phyloP scores from a whole-genome alignment of 2,329 filamentous ascomycete genomes.

The Penicillium expansum region DNA sequence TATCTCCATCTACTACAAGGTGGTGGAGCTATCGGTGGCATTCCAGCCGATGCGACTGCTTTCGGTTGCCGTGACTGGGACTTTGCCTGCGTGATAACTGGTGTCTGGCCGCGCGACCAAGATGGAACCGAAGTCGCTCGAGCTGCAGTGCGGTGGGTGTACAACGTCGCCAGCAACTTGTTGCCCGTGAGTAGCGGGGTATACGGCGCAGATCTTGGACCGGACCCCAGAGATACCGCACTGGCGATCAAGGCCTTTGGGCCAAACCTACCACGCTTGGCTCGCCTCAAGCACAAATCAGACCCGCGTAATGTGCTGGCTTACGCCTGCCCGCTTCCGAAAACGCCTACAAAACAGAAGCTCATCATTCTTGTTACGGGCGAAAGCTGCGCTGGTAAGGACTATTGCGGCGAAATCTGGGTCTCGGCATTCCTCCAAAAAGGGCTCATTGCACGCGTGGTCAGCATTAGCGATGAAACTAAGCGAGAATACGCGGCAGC shows the following conservation, averaged over 20 bases:
- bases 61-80: slow-evolving; percentile 65
- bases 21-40: slow-evolving; percentile 51
- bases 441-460: slow-evolving; percentile 39
- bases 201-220: slow-evolving; percentile 63
- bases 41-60: slow-evolving; percentile 49
- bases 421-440: slow-evolving; percentile 40
- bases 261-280: slow-evolving; percentile 51
- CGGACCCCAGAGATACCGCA: slow-evolving; percentile 55
- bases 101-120: slow-evolving; percentile 56
- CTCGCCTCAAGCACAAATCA: slow-evolving; percentile 49
- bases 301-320: slow-evolving; percentile 55
- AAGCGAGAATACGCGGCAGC: slow-evolving; percentile 57
- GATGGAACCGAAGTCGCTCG: slow-evolving; percentile 39
- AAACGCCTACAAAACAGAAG: slow-evolving; percentile 35
- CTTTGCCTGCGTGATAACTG: slow-evolving; percentile 63
- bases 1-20: slow-evolving; percentile 65
- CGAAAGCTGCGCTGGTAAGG: slow-evolving; percentile 56
- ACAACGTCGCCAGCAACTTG: slow-evolving; percentile 49
- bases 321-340: slow-evolving; percentile 56
- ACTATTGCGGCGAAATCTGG: slow-evolving; percentile 58
- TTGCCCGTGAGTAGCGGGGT: slow-evolving; percentile 52
- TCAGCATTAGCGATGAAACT: slow-evolving; percentile 58
- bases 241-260: slow-evolving; percentile 59
- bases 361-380: slow-evolving; percentile 57
- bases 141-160: slow-evolving; percentile 55